Conservation (phyloP, 2,329 filamentous ascomycete species). For the Harringtonia aguacate region DNA sequence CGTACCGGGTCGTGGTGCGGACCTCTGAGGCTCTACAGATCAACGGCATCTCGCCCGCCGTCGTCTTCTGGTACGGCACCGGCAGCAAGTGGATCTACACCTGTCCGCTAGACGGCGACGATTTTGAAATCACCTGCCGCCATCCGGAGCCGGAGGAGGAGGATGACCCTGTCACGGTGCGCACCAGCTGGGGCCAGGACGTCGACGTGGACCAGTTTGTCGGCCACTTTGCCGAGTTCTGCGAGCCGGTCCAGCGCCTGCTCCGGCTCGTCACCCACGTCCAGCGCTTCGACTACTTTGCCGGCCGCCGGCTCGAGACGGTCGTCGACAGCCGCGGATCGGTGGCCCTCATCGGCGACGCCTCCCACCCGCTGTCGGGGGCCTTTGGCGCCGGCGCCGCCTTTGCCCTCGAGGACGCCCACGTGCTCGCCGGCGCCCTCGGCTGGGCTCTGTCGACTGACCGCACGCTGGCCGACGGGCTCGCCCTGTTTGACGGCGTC, state of each 20-base stretch:
- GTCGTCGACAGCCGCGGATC: no score
- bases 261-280: constrained; percentile 12
- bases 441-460: neutral
- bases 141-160: constrained; percentile 1
- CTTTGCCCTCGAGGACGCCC: constrained; percentile 6
- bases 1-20: constrained; percentile 1
- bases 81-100: constrained; percentile 19
- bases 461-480: neutral
- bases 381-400: constrained; percentile 5
- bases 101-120: constrained; percentile 18
- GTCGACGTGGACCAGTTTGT: constrained; percentile 8
- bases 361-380: constrained; percentile 32
- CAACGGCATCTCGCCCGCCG: constrained; percentile 3
- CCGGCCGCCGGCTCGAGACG: constrained; percentile 2
- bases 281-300: constrained; percentile 5
- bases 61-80: constrained; percentile 6
- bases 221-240: constrained; percentile 16
- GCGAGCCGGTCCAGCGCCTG: constrained; percentile 16
- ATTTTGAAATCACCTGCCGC: constrained; percentile 20
- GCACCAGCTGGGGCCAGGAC: constrained; percentile 18
- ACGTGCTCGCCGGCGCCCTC: neutral
- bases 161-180: constrained; percentile 10
- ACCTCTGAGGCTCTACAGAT: neutral
- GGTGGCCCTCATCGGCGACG: constrained; percentile 42
- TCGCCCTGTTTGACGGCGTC: constrained; percentile 2